A percentile compares a stretch with the other conserved stretches of the same genome.
phyloP scores from a whole-genome alignment of 1,139 yeast genomes.

The Debaryomycetaceae sp. region DNA sequence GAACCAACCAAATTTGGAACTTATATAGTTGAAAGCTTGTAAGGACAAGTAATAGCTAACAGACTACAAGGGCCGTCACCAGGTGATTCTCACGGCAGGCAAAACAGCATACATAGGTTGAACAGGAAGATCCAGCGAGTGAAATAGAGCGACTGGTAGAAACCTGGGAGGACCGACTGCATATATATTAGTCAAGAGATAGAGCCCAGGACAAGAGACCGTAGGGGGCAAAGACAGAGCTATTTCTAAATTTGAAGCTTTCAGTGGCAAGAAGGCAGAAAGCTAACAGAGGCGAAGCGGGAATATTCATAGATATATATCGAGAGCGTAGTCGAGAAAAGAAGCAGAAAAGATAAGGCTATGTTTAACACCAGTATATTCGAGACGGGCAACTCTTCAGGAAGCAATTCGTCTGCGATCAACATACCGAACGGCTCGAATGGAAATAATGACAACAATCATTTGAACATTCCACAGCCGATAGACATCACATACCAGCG shows the following conservation, averaged over 20 bases:
- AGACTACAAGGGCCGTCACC: neutral
- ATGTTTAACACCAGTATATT: constrained; percentile 37
- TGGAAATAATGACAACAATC: constrained; percentile 5
- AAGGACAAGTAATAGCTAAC: neutral
- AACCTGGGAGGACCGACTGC: neutral
- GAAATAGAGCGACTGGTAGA: neutral
- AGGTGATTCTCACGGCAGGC: neutral
- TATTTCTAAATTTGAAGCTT: neutral
- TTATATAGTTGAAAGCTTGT: neutral
- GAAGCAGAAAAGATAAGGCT: neutral
- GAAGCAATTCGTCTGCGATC: constrained; percentile 12
- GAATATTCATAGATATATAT: neutral
- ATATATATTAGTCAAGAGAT: neutral
- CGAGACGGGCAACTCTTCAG: constrained; percentile 19
- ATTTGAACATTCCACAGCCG: constrained; percentile 36
- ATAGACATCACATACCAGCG: constrained; percentile 47
- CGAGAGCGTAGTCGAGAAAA: neutral
- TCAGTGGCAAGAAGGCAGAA: neutral
- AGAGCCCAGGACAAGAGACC: neutral
- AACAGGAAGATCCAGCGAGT: neutral
- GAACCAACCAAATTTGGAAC: neutral
- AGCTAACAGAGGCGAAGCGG: neutral
- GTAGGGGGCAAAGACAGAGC: neutral
- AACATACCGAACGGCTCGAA: constrained; percentile 13
- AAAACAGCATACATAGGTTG: neutral